Conservation (phyloP, 2,329 filamentous ascomycete genomes). For the Fusarium lateritium region DNA sequence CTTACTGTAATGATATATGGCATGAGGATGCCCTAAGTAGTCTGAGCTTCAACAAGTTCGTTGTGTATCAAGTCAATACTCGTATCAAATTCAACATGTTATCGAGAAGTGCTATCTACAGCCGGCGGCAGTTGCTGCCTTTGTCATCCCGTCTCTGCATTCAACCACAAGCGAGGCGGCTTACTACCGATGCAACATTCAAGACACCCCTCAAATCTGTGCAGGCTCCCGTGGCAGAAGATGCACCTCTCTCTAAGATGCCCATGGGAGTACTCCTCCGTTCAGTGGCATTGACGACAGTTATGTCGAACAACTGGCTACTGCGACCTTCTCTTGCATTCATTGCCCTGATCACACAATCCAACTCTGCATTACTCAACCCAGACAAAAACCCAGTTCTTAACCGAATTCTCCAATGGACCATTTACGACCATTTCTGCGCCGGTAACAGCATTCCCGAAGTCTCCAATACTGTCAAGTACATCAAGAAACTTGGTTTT, state of each 20-base stretch:
- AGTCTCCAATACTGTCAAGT: conserved; percentile 60
- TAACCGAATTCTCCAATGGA: conserved; percentile 60
- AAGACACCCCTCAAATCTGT: conserved; percentile 18
- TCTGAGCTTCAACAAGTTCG: rapidly evolving
- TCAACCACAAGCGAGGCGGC: neutral
- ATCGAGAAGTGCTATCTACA: neutral
- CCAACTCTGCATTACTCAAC: conserved; percentile 57
- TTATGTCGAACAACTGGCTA: conserved; percentile 48
- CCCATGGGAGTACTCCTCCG: conserved; percentile 45
- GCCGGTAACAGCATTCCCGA: conserved; percentile 65
- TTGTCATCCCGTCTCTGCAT: neutral
- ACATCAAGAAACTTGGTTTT: conserved; percentile 65
- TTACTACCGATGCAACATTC: conserved; percentile 22
- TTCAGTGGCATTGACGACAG: conserved; percentile 47
- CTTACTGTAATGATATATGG: neutral
- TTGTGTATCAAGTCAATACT: rapidly evolving
- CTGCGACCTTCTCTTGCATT: conserved; percentile 46
- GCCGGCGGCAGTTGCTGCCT: neutral
- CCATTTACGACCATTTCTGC: conserved; percentile 71
- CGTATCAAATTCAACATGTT: conserved; percentile 18
- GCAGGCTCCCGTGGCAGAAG: neutral
- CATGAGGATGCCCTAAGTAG: neutral
- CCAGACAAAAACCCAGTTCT: conserved; percentile 57
- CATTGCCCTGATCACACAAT: conserved; percentile 43
- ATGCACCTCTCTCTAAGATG: conserved; percentile 41